Evolutionary conservation across 176 grass and related monocot genomes (phyloP), one percentile per base, ranked within the genome.

Genomic region (Aegilops tauschii): DNA sequence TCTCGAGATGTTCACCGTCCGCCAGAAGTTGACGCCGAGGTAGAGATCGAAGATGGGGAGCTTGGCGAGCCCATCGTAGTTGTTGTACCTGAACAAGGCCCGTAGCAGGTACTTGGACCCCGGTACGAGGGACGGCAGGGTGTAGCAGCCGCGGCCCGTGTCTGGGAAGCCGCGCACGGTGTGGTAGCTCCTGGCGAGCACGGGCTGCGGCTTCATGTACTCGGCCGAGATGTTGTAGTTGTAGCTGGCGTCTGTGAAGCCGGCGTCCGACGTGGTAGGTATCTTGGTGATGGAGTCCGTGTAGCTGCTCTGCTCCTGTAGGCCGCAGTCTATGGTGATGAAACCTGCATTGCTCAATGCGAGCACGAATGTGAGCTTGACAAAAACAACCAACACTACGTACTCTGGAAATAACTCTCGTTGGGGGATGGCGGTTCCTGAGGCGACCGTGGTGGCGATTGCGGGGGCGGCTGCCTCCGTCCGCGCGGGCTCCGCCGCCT

Each of bases 91-190:
- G 75, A 93, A 93, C 3, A 12, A 5, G 9, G 82, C 86, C 10
- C 88, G 83, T 13, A 93, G 0, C 8, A 88, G 63, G 81, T 91
- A 93, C 82, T 93, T 93, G 17, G 49, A 49, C 52, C 2, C 40
- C 6, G 2, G 40, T 66, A 23, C 84, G 42, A 8, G 89, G 59
- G 59, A 77, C 8, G 81, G 84, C 12, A 93, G 44, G 0, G 86
- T 86, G 79, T 93, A 93, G 85, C 92, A 93, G 83, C 69, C 77
- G 12, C 92, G 76, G 1, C 1, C n/a, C 68, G 82, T 49, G 36
- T 16, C 72, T 17, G 78, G 56, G 34, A 95, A 95, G 93, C 93
- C 93, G 77, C 91, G 76, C 0, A 91, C 34, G 73, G 63, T 88
- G 17, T 1, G 7, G 82, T 64, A 84, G 64, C 2, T 37, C 7